Conservation (phyloP, 75 land plant species). For the Isoetes taiwanensis region DNA sequence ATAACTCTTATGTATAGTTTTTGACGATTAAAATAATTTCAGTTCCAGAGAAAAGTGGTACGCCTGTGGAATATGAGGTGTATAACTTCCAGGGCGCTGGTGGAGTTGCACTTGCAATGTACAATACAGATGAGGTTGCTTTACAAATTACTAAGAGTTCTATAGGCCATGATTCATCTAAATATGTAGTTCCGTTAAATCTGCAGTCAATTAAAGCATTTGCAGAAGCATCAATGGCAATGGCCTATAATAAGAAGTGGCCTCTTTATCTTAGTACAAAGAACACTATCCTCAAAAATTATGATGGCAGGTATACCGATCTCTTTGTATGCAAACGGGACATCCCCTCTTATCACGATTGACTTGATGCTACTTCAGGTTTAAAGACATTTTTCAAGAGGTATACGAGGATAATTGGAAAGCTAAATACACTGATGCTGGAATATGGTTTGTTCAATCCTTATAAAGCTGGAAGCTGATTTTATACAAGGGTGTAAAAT, state of each 20-base stretch:
- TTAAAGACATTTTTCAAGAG: constrained; percentile 93
- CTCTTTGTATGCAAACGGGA: background rate
- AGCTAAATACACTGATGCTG: constrained; percentile 67
- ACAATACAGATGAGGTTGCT: constrained; percentile 99
- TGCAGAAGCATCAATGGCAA: constrained; percentile 86
- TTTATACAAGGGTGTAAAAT: background rate
- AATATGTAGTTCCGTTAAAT: too few relatives aligned
- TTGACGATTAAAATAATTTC: constrained; percentile 3
- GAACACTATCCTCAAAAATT: constrained; percentile 87
- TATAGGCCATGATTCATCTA: too few relatives aligned
- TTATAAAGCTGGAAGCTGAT: background rate
- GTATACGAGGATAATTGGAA: constrained; percentile 76
- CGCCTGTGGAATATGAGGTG: constrained; percentile 57
- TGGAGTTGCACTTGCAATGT: constrained; percentile 85
- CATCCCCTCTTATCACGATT: background rate
- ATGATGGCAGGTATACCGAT: constrained; percentile 77
- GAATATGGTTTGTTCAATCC: constrained; percentile 53
- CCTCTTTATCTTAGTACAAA: constrained; percentile 94
- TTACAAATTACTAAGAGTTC: too few relatives aligned
- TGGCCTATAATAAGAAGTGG: constrained; percentile 77
- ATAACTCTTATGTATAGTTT: background rate
- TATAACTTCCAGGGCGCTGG: constrained; percentile 71
- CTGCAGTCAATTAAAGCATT: constrained; percentile 80
- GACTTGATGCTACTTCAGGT: constrained; percentile 27
- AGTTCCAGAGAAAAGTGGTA: constrained; percentile 44